Evolutionary conservation across 371 early-diverging fungal genomes (phyloP).

Genomic region (Nematocida displodere): DNA sequence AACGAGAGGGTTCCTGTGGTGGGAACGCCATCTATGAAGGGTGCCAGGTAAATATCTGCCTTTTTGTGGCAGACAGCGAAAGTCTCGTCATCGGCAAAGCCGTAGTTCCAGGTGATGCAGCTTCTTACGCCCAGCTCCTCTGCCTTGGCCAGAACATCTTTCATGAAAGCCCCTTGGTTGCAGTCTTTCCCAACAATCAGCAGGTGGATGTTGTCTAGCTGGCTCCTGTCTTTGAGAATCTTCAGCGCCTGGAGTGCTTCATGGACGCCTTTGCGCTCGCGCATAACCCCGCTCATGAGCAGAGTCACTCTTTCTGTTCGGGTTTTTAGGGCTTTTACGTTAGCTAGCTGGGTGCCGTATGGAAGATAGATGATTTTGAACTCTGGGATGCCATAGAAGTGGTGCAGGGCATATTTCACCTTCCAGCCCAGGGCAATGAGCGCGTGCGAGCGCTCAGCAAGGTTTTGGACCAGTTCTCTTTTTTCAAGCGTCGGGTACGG

Average conservation of each 20-base stretch:
- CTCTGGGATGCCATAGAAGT: conserved; percentile 7
- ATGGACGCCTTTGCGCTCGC: background rate
- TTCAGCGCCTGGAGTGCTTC: background rate
- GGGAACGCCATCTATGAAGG: conserved; percentile 5
- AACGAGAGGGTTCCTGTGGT: conserved; percentile 18
- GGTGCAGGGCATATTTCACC: background rate
- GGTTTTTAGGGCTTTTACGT: background rate
- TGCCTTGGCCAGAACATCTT: background rate
- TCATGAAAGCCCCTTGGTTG: background rate
- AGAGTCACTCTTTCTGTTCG: background rate
- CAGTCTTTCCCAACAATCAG: background rate
- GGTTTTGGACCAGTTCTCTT: background rate
- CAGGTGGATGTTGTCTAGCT: conserved; percentile 5
- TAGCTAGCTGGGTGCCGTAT: background rate
- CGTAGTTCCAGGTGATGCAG: background rate
- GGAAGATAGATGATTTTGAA: conserved; percentile 17
- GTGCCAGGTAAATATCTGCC: conserved; percentile 5
- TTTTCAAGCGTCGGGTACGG: background rate
- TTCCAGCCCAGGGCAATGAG: conserved; percentile 7
- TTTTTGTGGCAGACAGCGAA: background rate
- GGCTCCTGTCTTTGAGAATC: background rate
- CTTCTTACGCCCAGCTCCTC: background rate
- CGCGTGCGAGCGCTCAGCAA: background rate
- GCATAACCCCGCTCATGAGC: conserved; percentile 12
- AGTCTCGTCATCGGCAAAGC: background rate